Conservation (phyloP, 805 yeast genomes). For the Saccharomycopsis fermentans region DNA sequence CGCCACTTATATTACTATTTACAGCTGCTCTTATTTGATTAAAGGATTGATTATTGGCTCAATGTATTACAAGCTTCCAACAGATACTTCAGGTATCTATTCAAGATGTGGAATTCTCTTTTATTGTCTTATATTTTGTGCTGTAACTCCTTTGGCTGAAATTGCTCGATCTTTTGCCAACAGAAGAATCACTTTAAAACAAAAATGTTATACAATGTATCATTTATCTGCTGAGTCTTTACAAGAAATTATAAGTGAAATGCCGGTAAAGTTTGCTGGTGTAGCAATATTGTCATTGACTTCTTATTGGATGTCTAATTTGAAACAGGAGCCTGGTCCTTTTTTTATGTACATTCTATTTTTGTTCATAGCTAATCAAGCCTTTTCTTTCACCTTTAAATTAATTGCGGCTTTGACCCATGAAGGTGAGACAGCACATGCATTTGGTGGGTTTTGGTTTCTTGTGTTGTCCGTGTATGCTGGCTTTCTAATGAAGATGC, state of each 20-base stretch:
- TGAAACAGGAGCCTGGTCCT: constrained; percentile 42
- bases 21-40: too few species aligned
- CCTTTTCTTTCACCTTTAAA: constrained; percentile 47
- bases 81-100: too few species aligned
- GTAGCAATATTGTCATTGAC: constrained; percentile 38
- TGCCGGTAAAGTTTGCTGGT: constrained; percentile 39
- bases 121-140: too few species aligned
- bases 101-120: too few species aligned
- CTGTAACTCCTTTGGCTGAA: constrained; percentile 38
- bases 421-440: constrained; percentile 32
- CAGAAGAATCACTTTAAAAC: constrained; percentile 50
- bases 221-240: constrained; percentile 58
- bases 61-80: constrained; percentile 15
- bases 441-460: constrained; percentile 34
- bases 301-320: constrained; percentile 44
- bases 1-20: too few species aligned
- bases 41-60: too few species aligned
- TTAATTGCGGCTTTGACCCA: constrained; percentile 30
- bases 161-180: constrained; percentile 34
- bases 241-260: constrained; percentile 49
- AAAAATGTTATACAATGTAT: constrained; percentile 45
- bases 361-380: constrained; percentile 33
- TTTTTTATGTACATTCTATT: constrained; percentile 45
- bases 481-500: constrained; percentile 38
- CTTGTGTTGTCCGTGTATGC: constrained; percentile 33